Conservation (phyloP, 2,329 filamentous ascomycete species). For the Aspergillus fructus region DNA sequence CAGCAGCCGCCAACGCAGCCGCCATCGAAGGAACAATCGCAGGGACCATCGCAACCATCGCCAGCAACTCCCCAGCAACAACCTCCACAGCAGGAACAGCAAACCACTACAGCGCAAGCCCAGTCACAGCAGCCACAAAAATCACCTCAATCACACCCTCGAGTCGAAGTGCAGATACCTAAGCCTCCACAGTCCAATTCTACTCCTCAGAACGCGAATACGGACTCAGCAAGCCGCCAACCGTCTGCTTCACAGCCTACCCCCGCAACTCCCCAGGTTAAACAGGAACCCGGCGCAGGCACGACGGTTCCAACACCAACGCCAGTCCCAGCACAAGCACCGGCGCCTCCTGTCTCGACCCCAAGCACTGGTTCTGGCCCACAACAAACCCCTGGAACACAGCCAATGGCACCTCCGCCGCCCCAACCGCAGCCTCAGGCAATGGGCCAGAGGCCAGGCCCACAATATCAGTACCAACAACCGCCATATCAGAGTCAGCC, state of each 20-base stretch:
- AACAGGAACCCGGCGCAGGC: slow-evolving; percentile 27
- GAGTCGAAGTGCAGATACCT: slow-evolving; percentile 23
- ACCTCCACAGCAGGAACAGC: slow-evolving; percentile 16
- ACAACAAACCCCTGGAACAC: slow-evolving; percentile 23
- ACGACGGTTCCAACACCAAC: slow-evolving; percentile 13
- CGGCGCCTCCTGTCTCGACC: slow-evolving; percentile 13
- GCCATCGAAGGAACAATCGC: no score
- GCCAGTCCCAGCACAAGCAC: slow-evolving; percentile 10
- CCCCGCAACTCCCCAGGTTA: slow-evolving; percentile 22
- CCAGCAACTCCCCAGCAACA: slow-evolving; percentile 10
- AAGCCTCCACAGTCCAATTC: slow-evolving; percentile 9
- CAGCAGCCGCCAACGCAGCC: slow-evolving; percentile 8
- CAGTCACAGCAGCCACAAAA: slow-evolving; percentile 10
- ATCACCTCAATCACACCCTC: slow-evolving; percentile 13
- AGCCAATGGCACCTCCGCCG: slow-evolving; percentile 25
- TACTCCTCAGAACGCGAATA: slow-evolving; percentile 4
- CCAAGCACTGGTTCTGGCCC: slow-evolving; percentile 14
- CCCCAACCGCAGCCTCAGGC: slow-evolving; percentile 14
- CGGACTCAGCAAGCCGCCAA: slow-evolving; percentile 14
- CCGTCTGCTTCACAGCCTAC: slow-evolving; percentile 19
- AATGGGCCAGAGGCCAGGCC: slow-evolving; percentile 25
- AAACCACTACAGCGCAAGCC: slow-evolving; percentile 7
- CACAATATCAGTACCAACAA: slow-evolving; percentile 31
- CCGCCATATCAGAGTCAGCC: slow-evolving; percentile 31
- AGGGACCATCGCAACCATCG: slow-evolving; percentile 8